Percentiles rank a stretch among this genome's conserved stretches.
Evolutionary conservation across 768 basidiomycete genomes (phyloP).

Genomic region (Rossbeevera mucosa): DNA sequence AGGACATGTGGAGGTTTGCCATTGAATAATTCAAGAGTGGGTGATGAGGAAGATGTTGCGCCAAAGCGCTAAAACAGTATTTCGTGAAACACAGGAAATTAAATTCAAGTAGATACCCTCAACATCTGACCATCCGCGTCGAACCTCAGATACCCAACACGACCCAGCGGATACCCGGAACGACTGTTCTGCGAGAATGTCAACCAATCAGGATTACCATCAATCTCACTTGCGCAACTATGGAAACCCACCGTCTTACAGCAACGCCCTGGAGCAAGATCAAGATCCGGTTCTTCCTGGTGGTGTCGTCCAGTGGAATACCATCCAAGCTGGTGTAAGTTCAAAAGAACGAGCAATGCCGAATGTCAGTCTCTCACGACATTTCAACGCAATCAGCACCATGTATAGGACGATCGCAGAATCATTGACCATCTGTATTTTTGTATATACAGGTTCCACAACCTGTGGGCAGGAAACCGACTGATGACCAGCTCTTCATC

Average conservation of each 20-base stretch:
- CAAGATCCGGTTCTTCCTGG: slow-evolving; percentile 27
- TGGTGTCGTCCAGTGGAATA: slow-evolving; percentile 23
- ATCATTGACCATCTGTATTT: slow-evolving; percentile 21
- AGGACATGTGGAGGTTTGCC: no score
- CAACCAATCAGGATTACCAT: slow-evolving; percentile 26
- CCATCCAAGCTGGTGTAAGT: slow-evolving; percentile 15
- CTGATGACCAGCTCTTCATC: slow-evolving; percentile 70
- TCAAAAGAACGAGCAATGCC: slow-evolving; percentile 30
- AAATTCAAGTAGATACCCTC: background rate
- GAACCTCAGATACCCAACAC: slow-evolving; percentile 15
- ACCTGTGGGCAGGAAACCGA: slow-evolving; percentile 59
- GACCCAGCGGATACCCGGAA: slow-evolving; percentile 13
- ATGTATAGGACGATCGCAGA: slow-evolving; percentile 18
- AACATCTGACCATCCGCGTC: slow-evolving; percentile 6
- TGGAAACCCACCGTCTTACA: slow-evolving; percentile 11
- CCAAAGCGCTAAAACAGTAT: background rate
- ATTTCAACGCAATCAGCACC: slow-evolving; percentile 8
- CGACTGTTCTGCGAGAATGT: slow-evolving; percentile 18
- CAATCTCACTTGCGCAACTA: slow-evolving; percentile 11
- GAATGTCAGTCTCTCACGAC: slow-evolving; percentile 29
- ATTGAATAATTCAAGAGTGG: background rate
- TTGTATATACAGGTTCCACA: slow-evolving; percentile 53
- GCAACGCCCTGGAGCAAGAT: slow-evolving; percentile 22
- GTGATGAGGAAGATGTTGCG: background rate
- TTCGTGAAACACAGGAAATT: background rate